Evolutionary conservation across 2,329 filamentous ascomycete genomes (phyloP), one percentile per base, ranked within the genome.

Genomic region (Aspergillus niger): DNA sequence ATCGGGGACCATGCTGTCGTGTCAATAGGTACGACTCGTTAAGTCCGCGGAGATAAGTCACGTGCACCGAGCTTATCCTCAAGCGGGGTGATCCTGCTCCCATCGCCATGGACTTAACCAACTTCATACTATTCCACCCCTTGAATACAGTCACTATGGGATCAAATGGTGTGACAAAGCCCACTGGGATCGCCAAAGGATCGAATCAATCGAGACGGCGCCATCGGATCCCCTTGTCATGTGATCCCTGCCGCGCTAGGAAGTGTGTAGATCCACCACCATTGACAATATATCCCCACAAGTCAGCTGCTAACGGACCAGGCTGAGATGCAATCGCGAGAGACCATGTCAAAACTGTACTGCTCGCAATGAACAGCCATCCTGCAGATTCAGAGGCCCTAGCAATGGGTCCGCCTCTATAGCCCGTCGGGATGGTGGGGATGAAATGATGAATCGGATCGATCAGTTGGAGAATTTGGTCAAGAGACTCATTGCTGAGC

Each of bases 281-380:
- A 20, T 20, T 2, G 20, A 20, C 2, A 20, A 2, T 20, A 20
- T 20, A 20, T 20, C 20, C 20, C 20, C 20, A 20, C 20, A 15
- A 6, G 44, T 20, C 10, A n/a, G 5, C 1, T 13, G 17, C 60
- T 62, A 43, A 62, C 57, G 1, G 2, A n/a, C 15, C 28, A 62
- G 60, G 30, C 15, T 62, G 26, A 62, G 55, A 55, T 62, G 60
- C 15, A 60, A 62, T 15, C 57, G 60, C 10, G 57, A 57, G 15
- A 36, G 43, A 3, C 60, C 60, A 5, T 62, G 60, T 17, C 57
- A 60, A 13, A 62, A 62, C 13, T 62, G 60, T 32, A 51, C 24
- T 0, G 24, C 49, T 3, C 57, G 60, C 2, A 50, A 41, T 13
- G 53, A 62, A 17, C 32, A 54, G 38, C 3, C 20, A 1, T 15